Conservation (phyloP, 345 rosid species). For the Anastatica hierochuntica region DNA sequence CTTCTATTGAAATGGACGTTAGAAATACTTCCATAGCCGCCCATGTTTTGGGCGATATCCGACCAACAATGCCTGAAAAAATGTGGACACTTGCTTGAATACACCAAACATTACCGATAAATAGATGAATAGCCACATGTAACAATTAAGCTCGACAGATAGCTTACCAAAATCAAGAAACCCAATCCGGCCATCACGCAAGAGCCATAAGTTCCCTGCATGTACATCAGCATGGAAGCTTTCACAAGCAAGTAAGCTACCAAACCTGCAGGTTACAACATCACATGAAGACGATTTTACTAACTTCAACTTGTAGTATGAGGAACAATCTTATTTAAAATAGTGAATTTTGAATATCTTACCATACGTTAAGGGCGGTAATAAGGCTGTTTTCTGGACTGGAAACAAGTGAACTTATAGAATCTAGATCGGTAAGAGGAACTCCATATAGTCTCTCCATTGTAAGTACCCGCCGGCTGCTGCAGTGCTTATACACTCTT, state of each 20-base stretch:
- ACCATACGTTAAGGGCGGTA: slow-evolving; percentile 96
- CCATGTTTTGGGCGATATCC: slow-evolving; percentile 97
- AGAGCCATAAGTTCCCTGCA: slow-evolving; percentile 89
- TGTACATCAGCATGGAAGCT: slow-evolving; percentile 98
- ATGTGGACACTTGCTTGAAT: slow-evolving; percentile 1
- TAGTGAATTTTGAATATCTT: slow-evolving; percentile 19
- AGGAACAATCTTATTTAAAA: neutral
- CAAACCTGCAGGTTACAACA: slow-evolving; percentile 60
- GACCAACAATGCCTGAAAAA: slow-evolving; percentile 85
- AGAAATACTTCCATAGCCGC: slow-evolving; percentile 86
- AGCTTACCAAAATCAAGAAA: slow-evolving; percentile 88
- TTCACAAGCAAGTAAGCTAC: slow-evolving; percentile 92
- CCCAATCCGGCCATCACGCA: slow-evolving; percentile 94
- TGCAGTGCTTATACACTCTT: slow-evolving; percentile 72
- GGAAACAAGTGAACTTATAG: slow-evolving; percentile 81
- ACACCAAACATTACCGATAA: slow-evolving; percentile 4
- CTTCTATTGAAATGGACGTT: slow-evolving; percentile 70
- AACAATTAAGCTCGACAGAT: slow-evolving; percentile 2
- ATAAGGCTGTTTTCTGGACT: slow-evolving; percentile 85
- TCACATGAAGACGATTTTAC: neutral
- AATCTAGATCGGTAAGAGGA: slow-evolving; percentile 90
- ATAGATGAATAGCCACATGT: neutral
- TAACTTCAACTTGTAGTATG: neutral
- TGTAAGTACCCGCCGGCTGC: slow-evolving; percentile 67
- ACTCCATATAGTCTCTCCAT: slow-evolving; percentile 99